Base-by-base conservation (phyloP, 257 asterid species). In the Mitragyna speciosa region DNA sequence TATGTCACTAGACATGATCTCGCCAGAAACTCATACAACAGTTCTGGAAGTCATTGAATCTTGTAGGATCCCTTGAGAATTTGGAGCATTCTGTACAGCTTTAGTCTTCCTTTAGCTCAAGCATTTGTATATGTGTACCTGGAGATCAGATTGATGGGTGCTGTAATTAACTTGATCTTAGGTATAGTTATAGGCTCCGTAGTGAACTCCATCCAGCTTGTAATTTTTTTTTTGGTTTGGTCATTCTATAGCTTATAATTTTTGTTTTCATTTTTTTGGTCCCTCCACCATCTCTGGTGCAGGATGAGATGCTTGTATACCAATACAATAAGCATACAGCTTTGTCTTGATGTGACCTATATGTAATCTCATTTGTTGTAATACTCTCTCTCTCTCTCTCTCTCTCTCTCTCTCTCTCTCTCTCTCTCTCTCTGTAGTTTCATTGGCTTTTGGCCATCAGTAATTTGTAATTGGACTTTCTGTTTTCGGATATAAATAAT, bases 21-120 rank as follows among this genome's bases (percentile, higher is more conserved):
- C 97, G 5, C 88, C 92, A 2, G 97, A 93, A 87, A 91, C 97
- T 1, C 94, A 90, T 87, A 74, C 82, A 51, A 74, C 88, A 17
- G 91, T 93, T 86, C 90, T 93, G 51, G 94, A 91, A 87, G 97
- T 93, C 26, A 93, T 93, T 15, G 96, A 91, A 76, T 93, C 97
- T 26, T 93, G 97, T 84, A 84, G 91, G 86, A 82, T 87, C 65
- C 89, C 80, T 20, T 93, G 93, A 90, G 86, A 77, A 83, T 82
- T 47, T 48, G 26, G 79, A 68, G 73, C 7, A 5, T 49, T 48
- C 69, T 82, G 79, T 82, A 78, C 71, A 82, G 78, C 65, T 52
- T 16, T 39, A 72, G 45, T 51, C 73, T 68, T 72, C 83, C 26
- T 15, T 28, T 52, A 54, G 65, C 73, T 71, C n/a, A 49, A 59